Conservation (phyloP, 2,329 filamentous ascomycete species). For the Trichophyton simii region DNA sequence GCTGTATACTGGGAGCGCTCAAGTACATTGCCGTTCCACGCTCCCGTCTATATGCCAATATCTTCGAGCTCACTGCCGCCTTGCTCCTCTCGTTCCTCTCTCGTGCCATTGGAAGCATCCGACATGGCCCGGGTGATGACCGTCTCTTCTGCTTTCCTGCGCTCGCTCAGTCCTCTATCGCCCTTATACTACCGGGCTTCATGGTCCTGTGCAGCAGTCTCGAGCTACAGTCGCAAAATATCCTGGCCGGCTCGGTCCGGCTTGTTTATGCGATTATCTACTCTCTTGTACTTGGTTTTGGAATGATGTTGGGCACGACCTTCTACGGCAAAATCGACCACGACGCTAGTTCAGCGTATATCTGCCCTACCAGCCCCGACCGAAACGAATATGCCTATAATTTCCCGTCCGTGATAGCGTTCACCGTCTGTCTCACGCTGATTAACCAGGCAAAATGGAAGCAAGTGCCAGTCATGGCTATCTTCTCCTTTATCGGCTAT, state of each 20-base stretch:
- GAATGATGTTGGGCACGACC: conserved; percentile 54
- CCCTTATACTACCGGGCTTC: conserved; percentile 60
- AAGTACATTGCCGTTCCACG: conserved; percentile 62
- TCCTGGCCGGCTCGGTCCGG: conserved; percentile 58
- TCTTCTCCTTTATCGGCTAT: conserved; percentile 62
- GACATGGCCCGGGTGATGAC: conserved; percentile 23
- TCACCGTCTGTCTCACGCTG: conserved; percentile 60
- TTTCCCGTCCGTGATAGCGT: conserved; percentile 62
- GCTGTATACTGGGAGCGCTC: conserved; percentile 59
- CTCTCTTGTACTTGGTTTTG: conserved; percentile 59
- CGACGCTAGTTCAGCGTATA: conserved; percentile 39
- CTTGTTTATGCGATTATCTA: conserved; percentile 67
- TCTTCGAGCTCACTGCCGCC: conserved; percentile 52
- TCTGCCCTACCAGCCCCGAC: conserved; percentile 38
- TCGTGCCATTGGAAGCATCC: conserved; percentile 56
- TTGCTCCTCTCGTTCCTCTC: conserved; percentile 57
- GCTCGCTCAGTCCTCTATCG: conserved; percentile 60
- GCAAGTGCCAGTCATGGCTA: conserved; percentile 62
- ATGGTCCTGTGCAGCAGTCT: conserved; percentile 49
- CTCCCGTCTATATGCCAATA: conserved; percentile 54
- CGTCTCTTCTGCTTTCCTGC: conserved; percentile 58
- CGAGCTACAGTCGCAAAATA: conserved; percentile 56
- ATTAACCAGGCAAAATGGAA: conserved; percentile 74
- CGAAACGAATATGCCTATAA: conserved; percentile 35
- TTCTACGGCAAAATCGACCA: conserved; percentile 51